phyloP scores from a whole-genome alignment of 1,139 yeast genomes.

The Pichia cactophila region DNA sequence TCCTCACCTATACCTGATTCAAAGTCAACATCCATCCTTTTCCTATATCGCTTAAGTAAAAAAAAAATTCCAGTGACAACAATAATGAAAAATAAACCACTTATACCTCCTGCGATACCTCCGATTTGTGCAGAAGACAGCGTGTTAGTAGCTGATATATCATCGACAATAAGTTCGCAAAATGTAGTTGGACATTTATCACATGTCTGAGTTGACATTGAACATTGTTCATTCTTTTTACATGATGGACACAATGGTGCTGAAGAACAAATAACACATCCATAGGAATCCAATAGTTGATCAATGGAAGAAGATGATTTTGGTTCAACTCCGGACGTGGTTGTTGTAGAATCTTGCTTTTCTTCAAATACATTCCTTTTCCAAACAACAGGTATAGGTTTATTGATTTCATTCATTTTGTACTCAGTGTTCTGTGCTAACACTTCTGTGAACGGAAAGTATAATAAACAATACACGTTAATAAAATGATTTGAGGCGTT shows the following conservation, averaged over 20 bases:
- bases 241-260: slow-evolving; percentile 48
- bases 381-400: background rate
- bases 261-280: slow-evolving; percentile 47
- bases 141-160: slow-evolving; percentile 11
- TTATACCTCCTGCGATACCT: slow-evolving; percentile 60
- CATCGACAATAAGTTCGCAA: slow-evolving; percentile 33
- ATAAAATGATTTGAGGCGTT: too few relatives aligned
- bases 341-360: background rate
- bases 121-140: slow-evolving; percentile 33
- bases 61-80: slow-evolving; percentile 32
- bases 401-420: too few relatives aligned
- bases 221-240: slow-evolving; percentile 44
- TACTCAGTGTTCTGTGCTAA: too few relatives aligned
- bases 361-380: background rate
- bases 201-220: slow-evolving; percentile 48
- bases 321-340: background rate
- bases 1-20: slow-evolving; percentile 21
- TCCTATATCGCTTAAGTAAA: slow-evolving; percentile 32
- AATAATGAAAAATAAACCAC: slow-evolving; percentile 42
- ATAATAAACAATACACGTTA: too few relatives aligned
- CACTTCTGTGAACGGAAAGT: background rate
- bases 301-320: background rate
- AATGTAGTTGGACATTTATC: slow-evolving; percentile 46
- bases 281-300: slow-evolving; percentile 1
- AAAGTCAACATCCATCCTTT: slow-evolving; percentile 22